Evolutionary conservation across 2,329 filamentous ascomycete species (phyloP).

Genomic region (Monilinia fructicola): DNA sequence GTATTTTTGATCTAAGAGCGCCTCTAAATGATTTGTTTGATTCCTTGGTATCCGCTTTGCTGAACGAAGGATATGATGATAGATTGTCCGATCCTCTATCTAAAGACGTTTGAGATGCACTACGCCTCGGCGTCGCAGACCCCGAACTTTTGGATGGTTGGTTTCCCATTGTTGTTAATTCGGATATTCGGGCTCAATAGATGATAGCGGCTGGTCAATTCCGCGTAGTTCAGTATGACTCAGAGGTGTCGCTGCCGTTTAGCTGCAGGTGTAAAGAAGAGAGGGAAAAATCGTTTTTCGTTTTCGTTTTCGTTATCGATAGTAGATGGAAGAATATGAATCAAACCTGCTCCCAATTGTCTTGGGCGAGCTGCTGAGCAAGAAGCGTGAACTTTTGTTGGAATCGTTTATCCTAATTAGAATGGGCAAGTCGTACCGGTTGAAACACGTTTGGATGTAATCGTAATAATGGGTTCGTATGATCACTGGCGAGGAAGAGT

Average conservation of each 20-base stretch:
- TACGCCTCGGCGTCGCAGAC: slow-evolving; percentile 35
- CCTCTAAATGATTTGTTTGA: slow-evolving; percentile 83
- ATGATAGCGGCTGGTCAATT: background rate
- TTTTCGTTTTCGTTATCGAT: background rate
- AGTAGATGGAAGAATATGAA: background rate
- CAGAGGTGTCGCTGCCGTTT: background rate
- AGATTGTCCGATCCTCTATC: slow-evolving; percentile 45
- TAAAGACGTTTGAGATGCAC: slow-evolving; percentile 38
- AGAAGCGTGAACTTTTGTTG: background rate
- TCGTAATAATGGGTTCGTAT: background rate
- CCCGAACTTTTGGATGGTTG: slow-evolving; percentile 56
- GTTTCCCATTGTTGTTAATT: slow-evolving; percentile 63
- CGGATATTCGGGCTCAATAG: background rate
- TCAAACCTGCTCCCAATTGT: background rate
- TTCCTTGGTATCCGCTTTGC: slow-evolving; percentile 88
- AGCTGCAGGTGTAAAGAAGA: background rate
- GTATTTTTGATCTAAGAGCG: slow-evolving; percentile 81
- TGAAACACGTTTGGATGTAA: background rate
- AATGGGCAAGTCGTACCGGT: background rate
- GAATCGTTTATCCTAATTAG: background rate
- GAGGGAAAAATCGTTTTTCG: background rate
- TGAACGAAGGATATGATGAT: slow-evolving; percentile 88
- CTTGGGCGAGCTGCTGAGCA: background rate
- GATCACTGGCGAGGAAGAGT: background rate
- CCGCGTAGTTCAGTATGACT: background rate